These are phyloP conservation scores for Cephaloascus fragrans DNA, from an alignment of 805 yeast species.

Conservation along the genomic window DNA sequence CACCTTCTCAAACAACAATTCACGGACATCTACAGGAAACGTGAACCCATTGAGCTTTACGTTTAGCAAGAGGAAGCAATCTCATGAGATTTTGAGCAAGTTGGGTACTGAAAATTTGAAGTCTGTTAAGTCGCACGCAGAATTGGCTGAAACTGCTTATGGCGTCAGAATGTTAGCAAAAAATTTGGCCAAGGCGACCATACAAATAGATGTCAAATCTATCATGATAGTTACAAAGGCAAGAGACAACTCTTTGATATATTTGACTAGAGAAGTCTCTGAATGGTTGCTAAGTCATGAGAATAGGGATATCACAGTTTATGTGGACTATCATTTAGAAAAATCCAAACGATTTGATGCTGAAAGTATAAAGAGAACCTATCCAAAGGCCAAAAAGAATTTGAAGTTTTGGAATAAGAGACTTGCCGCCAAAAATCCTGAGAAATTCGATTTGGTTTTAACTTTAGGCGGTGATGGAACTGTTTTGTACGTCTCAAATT, in stretches of 20 bases:
- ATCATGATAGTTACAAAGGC: constrained; percentile 86
- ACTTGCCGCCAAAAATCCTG: constrained; percentile 35
- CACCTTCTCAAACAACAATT: too few species aligned
- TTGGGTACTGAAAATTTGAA: constrained; percentile 32
- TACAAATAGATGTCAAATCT: constrained; percentile 58
- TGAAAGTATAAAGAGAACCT: constrained; percentile 35
- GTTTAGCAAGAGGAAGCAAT: not conserved
- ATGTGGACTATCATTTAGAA: constrained; percentile 65
- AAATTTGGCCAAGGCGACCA: constrained; percentile 59
- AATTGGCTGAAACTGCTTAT: constrained; percentile 71
- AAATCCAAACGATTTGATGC: constrained; percentile 56
- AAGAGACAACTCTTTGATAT: constrained; percentile 68
- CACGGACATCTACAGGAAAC: too few species aligned
- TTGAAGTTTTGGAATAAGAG: constrained; percentile 64
- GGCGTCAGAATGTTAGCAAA: constrained; percentile 72
- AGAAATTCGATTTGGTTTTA: constrained; percentile 31
- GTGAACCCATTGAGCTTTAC: too few species aligned
- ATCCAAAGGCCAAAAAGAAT: constrained; percentile 33
- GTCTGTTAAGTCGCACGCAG: constrained; percentile 59
- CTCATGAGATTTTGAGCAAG: constrained; percentile 7
- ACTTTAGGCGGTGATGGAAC: constrained; percentile 39
- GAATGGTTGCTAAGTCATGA: constrained; percentile 53
- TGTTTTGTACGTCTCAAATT: constrained; percentile 29
- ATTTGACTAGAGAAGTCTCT: constrained; percentile 68
- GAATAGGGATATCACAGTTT: constrained; percentile 35